Evolutionary conservation across 1,284 basidiomycete genomes (phyloP).

Genomic region (Trichosporon ovoides): DNA sequence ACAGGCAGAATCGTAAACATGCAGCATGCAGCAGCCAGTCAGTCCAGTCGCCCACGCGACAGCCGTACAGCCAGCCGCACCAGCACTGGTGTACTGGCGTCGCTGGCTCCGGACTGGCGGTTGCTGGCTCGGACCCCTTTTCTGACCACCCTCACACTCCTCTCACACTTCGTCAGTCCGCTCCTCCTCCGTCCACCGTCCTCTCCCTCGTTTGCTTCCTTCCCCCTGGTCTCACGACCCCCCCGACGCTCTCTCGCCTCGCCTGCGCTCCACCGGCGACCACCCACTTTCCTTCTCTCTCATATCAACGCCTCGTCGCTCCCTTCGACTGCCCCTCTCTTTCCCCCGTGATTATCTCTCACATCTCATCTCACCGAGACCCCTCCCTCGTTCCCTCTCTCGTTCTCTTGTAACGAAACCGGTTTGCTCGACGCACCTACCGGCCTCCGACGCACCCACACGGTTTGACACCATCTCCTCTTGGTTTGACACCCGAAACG

Average conservation of each 20-base stretch:
- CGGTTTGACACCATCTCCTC: neutral
- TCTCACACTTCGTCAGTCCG: neutral
- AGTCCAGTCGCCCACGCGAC: neutral
- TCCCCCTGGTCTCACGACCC: neutral
- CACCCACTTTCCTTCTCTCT: neutral
- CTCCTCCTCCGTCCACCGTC: neutral
- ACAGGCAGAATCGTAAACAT: too few relatives aligned
- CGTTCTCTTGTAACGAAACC: neutral
- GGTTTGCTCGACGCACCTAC: neutral
- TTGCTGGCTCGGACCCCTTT: constrained; percentile 1
- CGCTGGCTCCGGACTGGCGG: neutral
- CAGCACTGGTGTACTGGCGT: neutral
- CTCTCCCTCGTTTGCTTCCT: neutral
- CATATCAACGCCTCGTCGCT: neutral
- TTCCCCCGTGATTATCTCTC: neutral
- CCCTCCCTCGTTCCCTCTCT: neutral
- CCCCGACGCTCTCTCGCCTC: neutral
- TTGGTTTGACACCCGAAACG: neutral
- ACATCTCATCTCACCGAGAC: neutral
- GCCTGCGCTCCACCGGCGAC: neutral
- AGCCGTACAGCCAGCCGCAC: neutral
- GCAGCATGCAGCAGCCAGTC: too few relatives aligned
- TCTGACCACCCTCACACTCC: neutral
- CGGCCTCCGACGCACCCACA: neutral
- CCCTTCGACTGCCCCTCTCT: neutral